Evolutionary conservation across 116 monocot species (phyloP).

Genomic region (Thalassia testudinum): DNA sequence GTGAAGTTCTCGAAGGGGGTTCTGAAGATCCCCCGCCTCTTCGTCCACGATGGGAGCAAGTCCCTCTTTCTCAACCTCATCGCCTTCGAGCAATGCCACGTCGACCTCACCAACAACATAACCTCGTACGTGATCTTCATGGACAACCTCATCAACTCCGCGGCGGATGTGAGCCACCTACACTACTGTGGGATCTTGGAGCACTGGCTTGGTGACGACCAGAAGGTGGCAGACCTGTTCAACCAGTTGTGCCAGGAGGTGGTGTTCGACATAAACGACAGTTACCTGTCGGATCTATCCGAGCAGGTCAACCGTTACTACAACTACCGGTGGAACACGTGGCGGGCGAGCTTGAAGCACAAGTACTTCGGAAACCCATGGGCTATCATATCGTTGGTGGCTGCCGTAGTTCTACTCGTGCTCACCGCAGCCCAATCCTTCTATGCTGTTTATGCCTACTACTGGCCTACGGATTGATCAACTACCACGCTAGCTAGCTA

Average conservation of each 20-base stretch:
- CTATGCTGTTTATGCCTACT: constrained; percentile 11
- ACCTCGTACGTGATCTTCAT: constrained; percentile 73
- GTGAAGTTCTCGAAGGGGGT: constrained; percentile 45
- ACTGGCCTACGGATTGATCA: background rate
- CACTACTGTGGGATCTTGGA: constrained; percentile 62
- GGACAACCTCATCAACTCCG: constrained; percentile 69
- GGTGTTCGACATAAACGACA: constrained; percentile 50
- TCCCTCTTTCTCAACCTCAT: constrained; percentile 77
- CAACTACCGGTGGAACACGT: constrained; percentile 34
- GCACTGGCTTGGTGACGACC: constrained; percentile 77
- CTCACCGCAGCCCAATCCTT: constrained; percentile 13
- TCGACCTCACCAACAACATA: constrained; percentile 45
- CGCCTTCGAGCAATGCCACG: constrained; percentile 80
- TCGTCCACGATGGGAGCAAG: constrained; percentile 67
- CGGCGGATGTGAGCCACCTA: constrained; percentile 46
- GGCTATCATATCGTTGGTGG: constrained; percentile 18
- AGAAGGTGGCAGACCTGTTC: constrained; percentile 61
- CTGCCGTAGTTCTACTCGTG: constrained; percentile 14
- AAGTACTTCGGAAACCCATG: constrained; percentile 18
- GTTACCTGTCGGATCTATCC: constrained; percentile 45
- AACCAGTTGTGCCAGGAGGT: constrained; percentile 72
- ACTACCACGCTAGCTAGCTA: too few species aligned
- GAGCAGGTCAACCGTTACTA: constrained; percentile 55
- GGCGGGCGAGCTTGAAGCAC: constrained; percentile 15
- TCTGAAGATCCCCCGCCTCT: constrained; percentile 45